Evolutionary conservation across 768 basidiomycete species (phyloP).

Genomic region (Lactarius psammicola): DNA sequence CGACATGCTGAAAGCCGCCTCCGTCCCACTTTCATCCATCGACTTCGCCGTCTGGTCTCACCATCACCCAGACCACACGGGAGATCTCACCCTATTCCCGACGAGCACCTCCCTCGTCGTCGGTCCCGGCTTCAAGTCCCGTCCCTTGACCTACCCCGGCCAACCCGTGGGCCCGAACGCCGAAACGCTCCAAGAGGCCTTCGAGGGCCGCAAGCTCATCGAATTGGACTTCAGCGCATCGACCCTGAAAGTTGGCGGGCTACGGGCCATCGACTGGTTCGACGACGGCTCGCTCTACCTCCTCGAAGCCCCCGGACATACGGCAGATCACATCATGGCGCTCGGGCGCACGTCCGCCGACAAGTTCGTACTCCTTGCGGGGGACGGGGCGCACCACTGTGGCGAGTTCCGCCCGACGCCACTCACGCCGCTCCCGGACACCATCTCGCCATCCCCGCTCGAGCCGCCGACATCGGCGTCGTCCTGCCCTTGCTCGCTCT

Average conservation of each 20-base stretch:
- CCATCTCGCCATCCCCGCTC: background rate
- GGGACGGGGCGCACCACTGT: background rate
- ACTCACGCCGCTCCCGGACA: background rate
- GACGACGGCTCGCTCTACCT: background rate
- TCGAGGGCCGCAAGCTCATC: background rate
- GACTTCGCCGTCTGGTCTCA: constrained; percentile 2
- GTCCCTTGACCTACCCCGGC: background rate
- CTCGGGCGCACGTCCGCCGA: background rate
- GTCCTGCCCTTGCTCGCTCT: background rate
- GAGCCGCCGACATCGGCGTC: background rate
- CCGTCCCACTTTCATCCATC: background rate
- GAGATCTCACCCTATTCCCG: background rate
- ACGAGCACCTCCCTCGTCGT: background rate
- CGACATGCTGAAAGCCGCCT: background rate
- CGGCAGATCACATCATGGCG: background rate
- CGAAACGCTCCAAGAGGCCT: background rate
- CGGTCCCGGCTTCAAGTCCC: constrained; percentile 4
- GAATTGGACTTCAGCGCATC: background rate
- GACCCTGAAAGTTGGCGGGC: background rate
- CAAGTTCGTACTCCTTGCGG: background rate
- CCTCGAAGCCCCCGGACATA: background rate
- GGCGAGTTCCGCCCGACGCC: background rate
- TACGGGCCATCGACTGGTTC: constrained; percentile 6
- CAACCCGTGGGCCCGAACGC: background rate
- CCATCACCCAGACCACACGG: constrained; percentile 1